Base-by-base conservation (phyloP, 129 eudicot species). In the Flaveria trinervia region DNA sequence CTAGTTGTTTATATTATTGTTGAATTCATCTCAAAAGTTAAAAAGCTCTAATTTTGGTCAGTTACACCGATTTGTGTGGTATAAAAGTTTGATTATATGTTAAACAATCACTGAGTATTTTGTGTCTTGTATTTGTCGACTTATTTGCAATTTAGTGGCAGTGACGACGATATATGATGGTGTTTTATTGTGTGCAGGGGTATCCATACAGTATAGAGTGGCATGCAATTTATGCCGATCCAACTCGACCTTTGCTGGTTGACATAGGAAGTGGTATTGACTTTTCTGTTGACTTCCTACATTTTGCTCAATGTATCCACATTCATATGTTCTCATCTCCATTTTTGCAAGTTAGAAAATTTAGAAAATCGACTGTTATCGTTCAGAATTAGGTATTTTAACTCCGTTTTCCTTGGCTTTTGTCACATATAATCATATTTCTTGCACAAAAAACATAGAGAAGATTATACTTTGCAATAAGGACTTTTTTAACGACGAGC, bases 241-340 rank as follows among this genome's bases (percentile, higher is more conserved):
- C 94, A 49, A 49, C 83, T 67, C 88, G 52, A 69, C 94, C 98
- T 65, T 84, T 92, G 73, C 80, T 88, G 68, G 95, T 92, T 82
- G 98, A 92, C 77, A 77, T 92, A 14, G 98, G 98, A 83, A 88
- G 96, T 68, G 96, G 98, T 92, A 92, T 78, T 68, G 65, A 56
- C 52, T 77, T 80, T 73, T 45, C 20, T 66, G 20, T 56, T 43
- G 60, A 57, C 54, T 72, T 56, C 45, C 48, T 30, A 9, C 68
- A 64, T 28, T 15, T 59, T 36, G 61, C 70, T 49, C 48, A 33
- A 12, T 65, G 28, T 43, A 41, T 65, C 25, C 28, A 36, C 25
- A 33, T 62, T 54, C 15, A 41, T 23, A 65, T 65, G 62, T 43
- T 43, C 65, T 50, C 68, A 73, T 18, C 30, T 52, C 75, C 79